Evolutionary conservation across 2,329 filamentous ascomycete genomes (phyloP).

Genomic region (Aureobasidium melanogenum): DNA sequence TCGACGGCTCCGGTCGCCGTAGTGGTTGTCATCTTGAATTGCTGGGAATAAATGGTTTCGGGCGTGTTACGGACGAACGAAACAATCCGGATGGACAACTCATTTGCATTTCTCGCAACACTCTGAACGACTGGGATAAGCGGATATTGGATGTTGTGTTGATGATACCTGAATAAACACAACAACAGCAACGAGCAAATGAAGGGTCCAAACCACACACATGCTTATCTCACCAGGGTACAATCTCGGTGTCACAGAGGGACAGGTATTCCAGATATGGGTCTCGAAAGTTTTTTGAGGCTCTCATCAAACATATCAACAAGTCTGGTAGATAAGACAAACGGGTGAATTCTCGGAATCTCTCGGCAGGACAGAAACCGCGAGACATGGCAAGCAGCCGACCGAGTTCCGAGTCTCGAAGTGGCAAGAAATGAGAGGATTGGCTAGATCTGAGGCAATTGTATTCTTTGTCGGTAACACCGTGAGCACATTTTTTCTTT

Average conservation of each 20-base stretch:
- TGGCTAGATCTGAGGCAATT: background rate
- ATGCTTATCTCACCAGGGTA: background rate
- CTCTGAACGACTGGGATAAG: background rate
- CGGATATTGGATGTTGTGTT: background rate
- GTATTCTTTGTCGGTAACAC: background rate
- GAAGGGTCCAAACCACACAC: background rate
- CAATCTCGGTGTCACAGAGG: background rate
- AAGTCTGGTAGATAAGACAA: background rate
- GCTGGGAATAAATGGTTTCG: background rate
- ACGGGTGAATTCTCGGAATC: background rate
- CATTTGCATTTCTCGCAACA: background rate
- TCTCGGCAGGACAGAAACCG: background rate
- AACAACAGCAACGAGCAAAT: background rate
- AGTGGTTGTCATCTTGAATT: background rate
- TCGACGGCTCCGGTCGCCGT: background rate
- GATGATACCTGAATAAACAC: background rate
- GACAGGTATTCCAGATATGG: background rate
- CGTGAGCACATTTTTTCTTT: too few relatives aligned
- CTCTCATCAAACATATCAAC: background rate
- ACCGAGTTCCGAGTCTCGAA: background rate
- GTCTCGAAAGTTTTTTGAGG: background rate
- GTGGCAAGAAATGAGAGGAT: background rate
- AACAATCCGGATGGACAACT: too few relatives aligned
- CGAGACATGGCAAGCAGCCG: background rate
- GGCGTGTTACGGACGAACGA: background rate